Percentiles rank a stretch among this genome's conserved stretches.
Conservation (phyloP, 805 yeast species). For the Kazachstania bromeliacearum region DNA sequence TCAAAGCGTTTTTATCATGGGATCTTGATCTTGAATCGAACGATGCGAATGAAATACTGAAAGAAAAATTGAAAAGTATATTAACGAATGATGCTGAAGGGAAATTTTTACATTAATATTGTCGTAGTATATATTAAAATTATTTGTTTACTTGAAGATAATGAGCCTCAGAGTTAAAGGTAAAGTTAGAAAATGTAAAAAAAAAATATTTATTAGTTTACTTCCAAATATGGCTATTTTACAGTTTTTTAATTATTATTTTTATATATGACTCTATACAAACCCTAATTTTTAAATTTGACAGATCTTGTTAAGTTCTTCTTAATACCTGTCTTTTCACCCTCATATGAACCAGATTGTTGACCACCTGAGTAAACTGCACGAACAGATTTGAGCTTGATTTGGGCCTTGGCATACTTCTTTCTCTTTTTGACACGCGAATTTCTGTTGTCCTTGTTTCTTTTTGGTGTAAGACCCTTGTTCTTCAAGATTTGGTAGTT, state of each 20-base stretch:
- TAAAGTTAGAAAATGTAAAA: too few relatives aligned
- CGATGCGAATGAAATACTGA: slow-evolving; percentile 4
- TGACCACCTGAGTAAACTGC: slow-evolving; percentile 70
- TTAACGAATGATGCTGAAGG: neutral
- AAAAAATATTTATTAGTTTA: too few relatives aligned
- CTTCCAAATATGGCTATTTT: slow-evolving; percentile 1
- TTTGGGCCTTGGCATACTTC: slow-evolving; percentile 90
- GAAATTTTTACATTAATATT: too few relatives aligned
- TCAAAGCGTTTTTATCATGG: slow-evolving; percentile 23
- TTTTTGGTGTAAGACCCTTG: slow-evolving; percentile 88
- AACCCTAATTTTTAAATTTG: slow-evolving; percentile 38
- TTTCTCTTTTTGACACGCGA: slow-evolving; percentile 97
- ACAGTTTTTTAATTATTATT: slow-evolving; percentile 1
- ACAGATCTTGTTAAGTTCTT: slow-evolving; percentile 86
- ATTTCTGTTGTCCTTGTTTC: slow-evolving; percentile 90
- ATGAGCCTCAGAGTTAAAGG: too few relatives aligned
- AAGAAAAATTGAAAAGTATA: slow-evolving; percentile 6
- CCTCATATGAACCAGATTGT: slow-evolving; percentile 73
- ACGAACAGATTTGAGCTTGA: slow-evolving; percentile 83
- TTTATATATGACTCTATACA: neutral
- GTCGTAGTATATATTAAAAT: too few relatives aligned
- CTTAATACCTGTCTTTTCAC: slow-evolving; percentile 96
- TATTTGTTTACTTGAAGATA: too few relatives aligned
- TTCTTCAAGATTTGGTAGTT: slow-evolving; percentile 92
- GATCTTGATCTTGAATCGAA: slow-evolving; percentile 21